phyloP scores from a whole-genome alignment of 441 rosid species.

The Jatropha multifida region DNA sequence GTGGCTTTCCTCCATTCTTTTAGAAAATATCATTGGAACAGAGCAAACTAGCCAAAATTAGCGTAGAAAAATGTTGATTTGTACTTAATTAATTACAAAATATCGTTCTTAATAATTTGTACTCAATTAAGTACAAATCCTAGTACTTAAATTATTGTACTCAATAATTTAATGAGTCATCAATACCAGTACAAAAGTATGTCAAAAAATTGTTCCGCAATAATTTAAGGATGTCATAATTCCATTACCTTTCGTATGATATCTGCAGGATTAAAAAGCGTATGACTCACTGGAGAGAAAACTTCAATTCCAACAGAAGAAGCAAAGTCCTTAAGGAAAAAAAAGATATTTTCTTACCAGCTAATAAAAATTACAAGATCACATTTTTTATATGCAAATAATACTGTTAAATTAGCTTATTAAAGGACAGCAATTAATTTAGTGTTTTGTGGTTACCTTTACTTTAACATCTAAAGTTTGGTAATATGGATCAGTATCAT shows the following conservation, averaged over 20 bases:
- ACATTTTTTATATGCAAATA: neutral
- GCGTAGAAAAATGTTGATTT: neutral
- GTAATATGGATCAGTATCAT: constrained; percentile 87
- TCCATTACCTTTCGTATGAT: constrained; percentile 59
- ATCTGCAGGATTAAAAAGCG: constrained; percentile 75
- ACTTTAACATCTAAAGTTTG: constrained; percentile 68
- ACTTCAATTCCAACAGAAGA: constrained; percentile 67
- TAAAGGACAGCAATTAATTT: neutral
- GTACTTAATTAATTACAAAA: no score
- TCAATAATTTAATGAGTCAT: neutral
- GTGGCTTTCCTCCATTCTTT: constrained; percentile 88
- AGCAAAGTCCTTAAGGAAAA: constrained; percentile 50
- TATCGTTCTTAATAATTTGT: no score
- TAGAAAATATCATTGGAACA: constrained; percentile 12
- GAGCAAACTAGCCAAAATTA: constrained; percentile 6
- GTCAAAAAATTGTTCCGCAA: no score
- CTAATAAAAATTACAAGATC: neutral
- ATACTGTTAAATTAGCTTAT: neutral
- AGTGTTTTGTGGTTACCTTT: constrained; percentile 41
- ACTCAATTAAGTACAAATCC: no score
- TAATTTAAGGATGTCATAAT: neutral
- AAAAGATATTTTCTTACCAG: constrained; percentile 2
- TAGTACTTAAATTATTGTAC: no score
- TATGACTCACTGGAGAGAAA: constrained; percentile 89
- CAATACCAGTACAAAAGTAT: neutral